Percentiles rank a stretch among this genome's conserved stretches.
Conservation (phyloP, 106 monocot species). For the Cymbidium sinense region DNA sequence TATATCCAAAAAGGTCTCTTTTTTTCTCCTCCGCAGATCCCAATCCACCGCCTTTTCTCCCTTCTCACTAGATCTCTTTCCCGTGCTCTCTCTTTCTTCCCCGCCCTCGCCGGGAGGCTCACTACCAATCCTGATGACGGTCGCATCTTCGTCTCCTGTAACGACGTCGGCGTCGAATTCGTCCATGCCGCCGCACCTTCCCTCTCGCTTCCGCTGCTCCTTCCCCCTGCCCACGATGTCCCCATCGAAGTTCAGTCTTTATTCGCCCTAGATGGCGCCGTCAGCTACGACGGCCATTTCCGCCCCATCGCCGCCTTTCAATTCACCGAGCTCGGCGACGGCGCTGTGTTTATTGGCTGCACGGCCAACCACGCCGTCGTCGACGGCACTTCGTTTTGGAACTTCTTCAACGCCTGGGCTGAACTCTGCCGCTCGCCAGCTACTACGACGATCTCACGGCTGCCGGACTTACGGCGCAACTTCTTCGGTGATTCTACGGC, state of each 20-base stretch:
- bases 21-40: conserved; percentile 36
- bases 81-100: conserved; percentile 52
- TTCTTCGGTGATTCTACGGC: conserved; percentile 64
- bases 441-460: conserved; percentile 10
- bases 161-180: conserved; percentile 67
- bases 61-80: conserved; percentile 63
- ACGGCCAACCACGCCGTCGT: conserved; percentile 77
- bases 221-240: conserved; percentile 37
- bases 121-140: conserved; percentile 42
- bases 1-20: conserved; percentile 96
- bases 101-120: conserved; percentile 70
- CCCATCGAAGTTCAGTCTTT: conserved; percentile 38
- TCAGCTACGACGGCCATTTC: conserved; percentile 74
- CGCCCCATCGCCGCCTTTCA: conserved; percentile 71
- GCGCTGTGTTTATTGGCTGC: conserved; percentile 64
- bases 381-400: conserved; percentile 93
- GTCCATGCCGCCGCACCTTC: conserved; percentile 39
- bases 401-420: conserved; percentile 89
- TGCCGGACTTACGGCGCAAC: conserved; percentile 60
- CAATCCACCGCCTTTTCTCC: conserved; percentile 19
- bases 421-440: conserved; percentile 48
- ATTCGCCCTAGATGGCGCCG: conserved; percentile 51
- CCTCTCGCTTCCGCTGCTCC: conserved; percentile 32
- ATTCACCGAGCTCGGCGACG: conserved; percentile 77
- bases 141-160: conserved; percentile 46